phyloP scores from a whole-genome alignment of 2,329 filamentous ascomycete genomes.

The Aspergillus sergii region DNA sequence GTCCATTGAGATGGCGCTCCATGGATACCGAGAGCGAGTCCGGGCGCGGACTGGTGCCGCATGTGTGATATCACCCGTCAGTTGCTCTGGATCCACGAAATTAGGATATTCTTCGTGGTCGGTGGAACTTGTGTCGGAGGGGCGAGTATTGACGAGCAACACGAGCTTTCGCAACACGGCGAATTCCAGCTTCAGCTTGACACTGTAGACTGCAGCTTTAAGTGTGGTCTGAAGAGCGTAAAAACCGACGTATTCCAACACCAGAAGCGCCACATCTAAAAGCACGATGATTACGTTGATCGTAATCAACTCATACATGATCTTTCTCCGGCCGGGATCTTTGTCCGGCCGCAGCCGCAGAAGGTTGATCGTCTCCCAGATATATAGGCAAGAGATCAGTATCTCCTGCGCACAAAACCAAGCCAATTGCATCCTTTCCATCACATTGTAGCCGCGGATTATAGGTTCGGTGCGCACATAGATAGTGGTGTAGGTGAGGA shows the following conservation, averaged over 20 bases:
- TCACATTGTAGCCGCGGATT: constrained; percentile 46
- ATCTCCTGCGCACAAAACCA: constrained; percentile 49
- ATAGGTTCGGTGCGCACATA: constrained; percentile 27
- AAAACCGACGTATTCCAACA: constrained; percentile 45
- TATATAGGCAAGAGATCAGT: constrained; percentile 54
- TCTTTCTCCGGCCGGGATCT: constrained; percentile 39
- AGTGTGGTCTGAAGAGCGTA: constrained; percentile 50
- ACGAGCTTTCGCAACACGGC: constrained; percentile 50
- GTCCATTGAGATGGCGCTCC: constrained; percentile 32
- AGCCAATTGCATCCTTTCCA: constrained; percentile 46
- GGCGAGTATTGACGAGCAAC: constrained; percentile 38
- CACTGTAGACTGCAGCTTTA: constrained; percentile 51
- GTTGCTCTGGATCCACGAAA: constrained; percentile 44
- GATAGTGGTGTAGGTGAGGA: constrained; percentile 54
- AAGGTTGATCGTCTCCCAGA: constrained; percentile 54
- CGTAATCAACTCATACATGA: constrained; percentile 52
- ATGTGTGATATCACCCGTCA: constrained; percentile 43
- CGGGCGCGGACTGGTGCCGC: constrained; percentile 25
- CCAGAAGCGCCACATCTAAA: constrained; percentile 49
- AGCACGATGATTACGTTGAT: constrained; percentile 53
- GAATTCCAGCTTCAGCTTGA: constrained; percentile 55
- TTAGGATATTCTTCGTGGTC: constrained; percentile 41
- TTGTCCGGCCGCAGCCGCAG: constrained; percentile 39
- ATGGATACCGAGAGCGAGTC: constrained; percentile 20
- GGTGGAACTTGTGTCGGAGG: constrained; percentile 33